These are phyloP conservation scores for Colletotrichum godetiae DNA, from an alignment of 2,329 filamentous ascomycete species.

Conservation along the genomic window DNA sequence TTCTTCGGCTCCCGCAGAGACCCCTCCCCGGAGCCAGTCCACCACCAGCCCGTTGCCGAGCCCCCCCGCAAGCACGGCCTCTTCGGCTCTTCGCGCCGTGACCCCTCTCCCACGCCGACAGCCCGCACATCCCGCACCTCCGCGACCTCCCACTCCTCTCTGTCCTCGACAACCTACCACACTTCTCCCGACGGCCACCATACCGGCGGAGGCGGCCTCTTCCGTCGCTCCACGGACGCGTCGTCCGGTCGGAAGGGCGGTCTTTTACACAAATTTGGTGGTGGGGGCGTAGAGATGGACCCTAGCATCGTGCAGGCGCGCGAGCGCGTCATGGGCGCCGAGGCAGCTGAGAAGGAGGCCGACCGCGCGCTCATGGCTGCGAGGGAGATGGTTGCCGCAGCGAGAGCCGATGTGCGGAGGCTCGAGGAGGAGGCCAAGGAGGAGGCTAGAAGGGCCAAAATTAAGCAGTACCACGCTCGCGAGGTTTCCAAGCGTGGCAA, in stretches of 20 bases:
- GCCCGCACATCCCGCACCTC: conserved; percentile 41
- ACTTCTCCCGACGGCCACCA: conserved; percentile 37
- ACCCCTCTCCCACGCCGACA: conserved; percentile 40
- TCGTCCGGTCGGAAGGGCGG: conserved; percentile 46
- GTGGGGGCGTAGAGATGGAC: conserved; percentile 63
- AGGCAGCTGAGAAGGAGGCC: conserved; percentile 72
- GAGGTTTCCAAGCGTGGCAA: conserved; percentile 76
- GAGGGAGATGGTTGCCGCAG: conserved; percentile 68
- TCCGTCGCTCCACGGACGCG: conserved; percentile 42
- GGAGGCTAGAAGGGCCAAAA: conserved; percentile 72
- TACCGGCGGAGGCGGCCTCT: conserved; percentile 39
- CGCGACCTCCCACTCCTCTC: conserved; percentile 35
- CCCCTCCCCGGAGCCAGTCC: conserved; percentile 42
- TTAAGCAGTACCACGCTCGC: conserved; percentile 74
- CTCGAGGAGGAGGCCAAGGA: conserved; percentile 75
- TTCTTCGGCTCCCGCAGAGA: conserved; percentile 41
- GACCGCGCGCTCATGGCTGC: conserved; percentile 72
- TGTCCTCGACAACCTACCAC: conserved; percentile 37
- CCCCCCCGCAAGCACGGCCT: conserved; percentile 46
- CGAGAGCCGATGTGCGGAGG: conserved; percentile 70
- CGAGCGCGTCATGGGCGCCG: conserved; percentile 71
- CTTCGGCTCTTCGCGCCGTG: conserved; percentile 46
- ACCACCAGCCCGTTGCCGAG: conserved; percentile 44
- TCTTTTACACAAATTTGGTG: conserved; percentile 57
- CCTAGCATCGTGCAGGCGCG: conserved; percentile 70